Conservation (phyloP, 2,329 filamentous ascomycete species). For the Zymoseptoria brevis region DNA sequence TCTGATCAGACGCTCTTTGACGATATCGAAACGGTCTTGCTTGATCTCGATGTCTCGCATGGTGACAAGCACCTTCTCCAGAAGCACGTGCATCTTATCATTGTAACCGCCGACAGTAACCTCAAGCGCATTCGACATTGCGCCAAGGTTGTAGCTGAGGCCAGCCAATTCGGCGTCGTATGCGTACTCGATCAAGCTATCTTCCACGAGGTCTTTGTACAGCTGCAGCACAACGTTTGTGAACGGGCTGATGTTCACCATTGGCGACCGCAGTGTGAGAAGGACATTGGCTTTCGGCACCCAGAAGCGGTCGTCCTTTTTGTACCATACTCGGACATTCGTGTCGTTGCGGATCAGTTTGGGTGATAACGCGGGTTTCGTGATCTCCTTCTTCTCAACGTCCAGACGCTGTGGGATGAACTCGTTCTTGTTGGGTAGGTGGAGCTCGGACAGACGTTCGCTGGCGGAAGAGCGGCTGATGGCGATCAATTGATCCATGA, state of each 20-base stretch:
- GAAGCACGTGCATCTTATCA: conserved; percentile 82
- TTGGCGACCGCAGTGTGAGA: conserved; percentile 68
- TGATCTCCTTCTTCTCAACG: conserved; percentile 88
- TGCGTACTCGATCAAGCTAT: conserved; percentile 84
- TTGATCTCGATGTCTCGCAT: conserved; percentile 78
- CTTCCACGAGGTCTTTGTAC: conserved; percentile 77
- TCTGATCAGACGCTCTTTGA: conserved; percentile 75
- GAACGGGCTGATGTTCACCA: conserved; percentile 70
- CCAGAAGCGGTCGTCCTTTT: conserved; percentile 98
- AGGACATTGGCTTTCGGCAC: conserved; percentile 88
- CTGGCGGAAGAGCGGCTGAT: conserved; percentile 50
- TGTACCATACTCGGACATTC: conserved; percentile 80
- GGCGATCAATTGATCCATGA: conserved; percentile 61
- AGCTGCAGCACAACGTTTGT: conserved; percentile 70
- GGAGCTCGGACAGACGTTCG: conserved; percentile 60
- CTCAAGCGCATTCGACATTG: conserved; percentile 65
- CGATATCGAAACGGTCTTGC: conserved; percentile 80
- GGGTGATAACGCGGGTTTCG: conserved; percentile 63
- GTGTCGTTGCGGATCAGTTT: conserved; percentile 79
- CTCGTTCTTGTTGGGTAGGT: conserved; percentile 86
- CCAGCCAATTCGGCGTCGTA: conserved; percentile 95
- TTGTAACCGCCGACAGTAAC: conserved; percentile 85
- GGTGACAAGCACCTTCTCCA: conserved; percentile 79
- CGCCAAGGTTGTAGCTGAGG: conserved; percentile 69
- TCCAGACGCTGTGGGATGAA: conserved; percentile 91